phyloP scores from a whole-genome alignment of 257 asterid species.

The Marsdenia floribunda region DNA sequence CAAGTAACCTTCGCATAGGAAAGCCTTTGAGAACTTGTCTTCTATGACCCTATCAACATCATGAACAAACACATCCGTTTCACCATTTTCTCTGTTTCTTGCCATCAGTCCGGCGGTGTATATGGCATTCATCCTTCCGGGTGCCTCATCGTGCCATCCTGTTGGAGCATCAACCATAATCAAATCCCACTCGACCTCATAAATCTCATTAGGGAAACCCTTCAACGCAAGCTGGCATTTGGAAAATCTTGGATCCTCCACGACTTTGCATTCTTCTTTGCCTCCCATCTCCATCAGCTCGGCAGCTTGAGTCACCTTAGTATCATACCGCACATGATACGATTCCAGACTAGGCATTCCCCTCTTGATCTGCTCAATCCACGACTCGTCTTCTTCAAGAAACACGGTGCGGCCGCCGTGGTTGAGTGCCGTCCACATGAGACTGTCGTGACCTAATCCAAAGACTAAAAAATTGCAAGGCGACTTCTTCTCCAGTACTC shows the following conservation, averaged over 20 bases:
- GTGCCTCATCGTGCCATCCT: slow-evolving; percentile 69
- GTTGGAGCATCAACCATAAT: slow-evolving; percentile 96
- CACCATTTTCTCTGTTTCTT: slow-evolving; percentile 59
- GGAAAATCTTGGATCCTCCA: slow-evolving; percentile 67
- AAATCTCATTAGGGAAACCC: slow-evolving; percentile 51
- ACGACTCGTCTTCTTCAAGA: slow-evolving; percentile 70
- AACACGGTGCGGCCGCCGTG: slow-evolving; percentile 77
- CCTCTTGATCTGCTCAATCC: slow-evolving; percentile 56
- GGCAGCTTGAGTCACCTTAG: slow-evolving; percentile 64
- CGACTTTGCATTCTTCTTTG: slow-evolving; percentile 49
- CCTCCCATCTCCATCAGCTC: slow-evolving; percentile 47
- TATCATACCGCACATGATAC: slow-evolving; percentile 59
- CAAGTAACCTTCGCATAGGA: slow-evolving; percentile 72
- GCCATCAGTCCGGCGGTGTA: slow-evolving; percentile 84
- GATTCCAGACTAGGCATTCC: slow-evolving; percentile 59
- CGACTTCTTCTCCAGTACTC: slow-evolving; percentile 53
- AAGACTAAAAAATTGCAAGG: slow-evolving; percentile 85
- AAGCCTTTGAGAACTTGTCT: slow-evolving; percentile 64
- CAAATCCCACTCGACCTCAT: slow-evolving; percentile 77
- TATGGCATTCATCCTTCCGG: slow-evolving; percentile 84
- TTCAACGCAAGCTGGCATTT: slow-evolving; percentile 58
- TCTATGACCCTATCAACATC: slow-evolving; percentile 78
- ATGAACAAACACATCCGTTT: slow-evolving; percentile 81
- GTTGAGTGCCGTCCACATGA: slow-evolving; percentile 88
- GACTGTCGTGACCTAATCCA: slow-evolving; percentile 83